Percentiles rank a stretch among this genome's conserved stretches.
These are phyloP conservation scores for Ogataea pilisensis DNA, from an alignment of 805 yeast species.

Conservation along the genomic window DNA sequence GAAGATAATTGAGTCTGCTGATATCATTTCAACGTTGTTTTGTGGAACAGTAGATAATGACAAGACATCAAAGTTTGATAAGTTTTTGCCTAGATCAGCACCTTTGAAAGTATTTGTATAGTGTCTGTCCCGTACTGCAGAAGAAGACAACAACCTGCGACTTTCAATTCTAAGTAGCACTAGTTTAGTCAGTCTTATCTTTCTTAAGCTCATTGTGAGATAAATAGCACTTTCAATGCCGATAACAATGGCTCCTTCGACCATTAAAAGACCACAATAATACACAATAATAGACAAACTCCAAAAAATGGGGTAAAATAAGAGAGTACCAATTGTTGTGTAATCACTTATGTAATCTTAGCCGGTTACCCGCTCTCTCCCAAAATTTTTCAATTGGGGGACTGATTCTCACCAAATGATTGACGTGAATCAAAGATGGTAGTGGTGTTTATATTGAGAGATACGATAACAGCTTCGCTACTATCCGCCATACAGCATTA, in stretches of 20 bases:
- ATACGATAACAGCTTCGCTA: no score
- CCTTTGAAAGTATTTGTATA: conserved; percentile 28
- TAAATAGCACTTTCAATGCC: no score
- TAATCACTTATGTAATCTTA: neutral
- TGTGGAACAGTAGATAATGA: conserved; percentile 40
- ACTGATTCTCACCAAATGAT: no score
- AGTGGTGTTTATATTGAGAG: no score
- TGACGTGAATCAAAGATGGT: no score
- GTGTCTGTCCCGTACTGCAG: conserved; percentile 10
- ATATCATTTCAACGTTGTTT: conserved; percentile 48
- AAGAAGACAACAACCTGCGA: conserved; percentile 9
- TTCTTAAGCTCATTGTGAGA: no score
- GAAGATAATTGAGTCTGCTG: conserved; percentile 55
- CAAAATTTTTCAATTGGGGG: neutral
- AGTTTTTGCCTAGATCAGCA: conserved; percentile 33
- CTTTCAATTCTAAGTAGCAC: neutral
- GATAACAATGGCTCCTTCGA: no score
- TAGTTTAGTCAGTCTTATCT: no score
- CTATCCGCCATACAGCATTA: no score
- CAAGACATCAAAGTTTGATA: conserved; percentile 43
- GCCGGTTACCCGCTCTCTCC: neutral
- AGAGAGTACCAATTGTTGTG: neutral
- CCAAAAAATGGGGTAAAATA: conserved; percentile 3
- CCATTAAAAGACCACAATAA: no score
- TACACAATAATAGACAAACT: no score